These are phyloP conservation scores for Suillus clintonianus DNA, from an alignment of 768 basidiomycete genomes.

Conservation along the genomic window DNA sequence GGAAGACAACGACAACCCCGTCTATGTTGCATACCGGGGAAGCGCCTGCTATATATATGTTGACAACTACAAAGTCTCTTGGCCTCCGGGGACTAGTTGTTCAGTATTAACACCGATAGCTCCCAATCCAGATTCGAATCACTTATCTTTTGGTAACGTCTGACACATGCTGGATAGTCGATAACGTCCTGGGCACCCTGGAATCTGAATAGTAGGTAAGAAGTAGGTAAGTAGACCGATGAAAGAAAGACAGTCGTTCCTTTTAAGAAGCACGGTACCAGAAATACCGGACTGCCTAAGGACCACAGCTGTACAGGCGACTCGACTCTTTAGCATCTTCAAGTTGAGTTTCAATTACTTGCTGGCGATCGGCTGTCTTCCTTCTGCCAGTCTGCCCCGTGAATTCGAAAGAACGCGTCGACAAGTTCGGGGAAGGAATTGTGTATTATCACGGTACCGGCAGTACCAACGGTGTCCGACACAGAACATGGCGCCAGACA, in stretches of 20 bases:
- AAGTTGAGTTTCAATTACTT: background rate
- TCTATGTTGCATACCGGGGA: background rate
- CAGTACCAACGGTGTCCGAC: background rate
- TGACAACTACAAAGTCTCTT: background rate
- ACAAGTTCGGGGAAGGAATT: background rate
- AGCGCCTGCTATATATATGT: background rate
- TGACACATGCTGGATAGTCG: background rate
- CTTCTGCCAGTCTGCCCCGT: background rate
- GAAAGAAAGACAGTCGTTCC: background rate
- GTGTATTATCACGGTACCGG: background rate
- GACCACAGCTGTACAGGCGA: background rate
- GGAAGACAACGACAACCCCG: background rate
- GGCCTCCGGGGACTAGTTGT: no score
- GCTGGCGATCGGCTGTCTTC: background rate
- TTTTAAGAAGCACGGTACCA: background rate
- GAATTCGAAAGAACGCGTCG: background rate
- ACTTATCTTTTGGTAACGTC: background rate
- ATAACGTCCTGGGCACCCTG: background rate
- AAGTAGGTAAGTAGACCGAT: background rate
- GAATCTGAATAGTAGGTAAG: background rate
- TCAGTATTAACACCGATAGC: background rate
- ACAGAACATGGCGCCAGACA: conserved; percentile 1
- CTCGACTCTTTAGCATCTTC: background rate
- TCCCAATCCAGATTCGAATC: background rate
- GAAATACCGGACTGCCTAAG: background rate